These are phyloP conservation scores for Cladosporium cucumerinum DNA, from an alignment of 2,329 filamentous ascomycete genomes.

Conservation along the genomic window DNA sequence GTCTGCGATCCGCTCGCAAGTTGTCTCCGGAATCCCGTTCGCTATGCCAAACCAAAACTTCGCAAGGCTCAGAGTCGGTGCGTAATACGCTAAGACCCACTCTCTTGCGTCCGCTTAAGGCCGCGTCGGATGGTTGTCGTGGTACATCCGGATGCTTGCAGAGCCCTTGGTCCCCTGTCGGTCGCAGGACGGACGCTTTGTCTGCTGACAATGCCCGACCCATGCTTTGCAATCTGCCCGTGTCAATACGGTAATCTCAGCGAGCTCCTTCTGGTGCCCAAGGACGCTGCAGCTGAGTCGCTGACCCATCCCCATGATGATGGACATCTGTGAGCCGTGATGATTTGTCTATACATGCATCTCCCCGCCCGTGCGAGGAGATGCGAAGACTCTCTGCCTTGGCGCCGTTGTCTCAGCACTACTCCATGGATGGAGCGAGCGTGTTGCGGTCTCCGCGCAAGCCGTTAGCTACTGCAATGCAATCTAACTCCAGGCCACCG, in stretches of 20 bases:
- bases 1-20: not conserved
- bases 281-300: not conserved
- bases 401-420: slow-evolving; percentile 12
- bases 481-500: slow-evolving; percentile 17
- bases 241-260: slow-evolving; percentile 1
- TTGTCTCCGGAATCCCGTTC: slow-evolving; percentile 1
- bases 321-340: not conserved
- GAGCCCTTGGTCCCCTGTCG: not conserved
- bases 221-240: slow-evolving; percentile 8
- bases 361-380: not conserved
- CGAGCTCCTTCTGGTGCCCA: not conserved
- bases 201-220: slow-evolving; percentile 9
- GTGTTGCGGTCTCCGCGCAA: slow-evolving; percentile 2
- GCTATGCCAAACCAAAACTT: slow-evolving; percentile 9
- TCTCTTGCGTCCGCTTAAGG: not conserved
- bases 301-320: not conserved
- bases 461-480: slow-evolving; percentile 11
- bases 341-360: slow-evolving; percentile 1
- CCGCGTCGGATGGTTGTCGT: slow-evolving; percentile 5
- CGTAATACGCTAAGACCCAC: not conserved
- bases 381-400: slow-evolving; percentile 7
- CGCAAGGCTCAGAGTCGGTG: not conserved
- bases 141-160: not conserved
- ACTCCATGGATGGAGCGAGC: not conserved
- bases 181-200: not conserved